Conservation (phyloP, 177 flowering plant genomes). For the Vitis hybrid region DNA sequence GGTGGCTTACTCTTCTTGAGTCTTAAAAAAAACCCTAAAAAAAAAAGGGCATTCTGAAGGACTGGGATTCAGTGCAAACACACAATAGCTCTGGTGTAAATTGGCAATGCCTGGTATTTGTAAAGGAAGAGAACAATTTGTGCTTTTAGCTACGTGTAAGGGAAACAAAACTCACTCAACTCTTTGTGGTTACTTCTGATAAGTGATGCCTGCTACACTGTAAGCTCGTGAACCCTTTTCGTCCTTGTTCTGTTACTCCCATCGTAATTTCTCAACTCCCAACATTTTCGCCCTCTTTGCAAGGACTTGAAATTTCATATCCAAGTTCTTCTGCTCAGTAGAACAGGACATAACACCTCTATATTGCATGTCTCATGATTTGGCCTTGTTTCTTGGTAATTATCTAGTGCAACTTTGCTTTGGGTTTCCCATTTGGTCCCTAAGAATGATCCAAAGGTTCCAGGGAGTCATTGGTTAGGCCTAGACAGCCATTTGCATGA, state of each 20-base stretch:
- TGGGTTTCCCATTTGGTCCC: no score
- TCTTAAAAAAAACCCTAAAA: constrained; percentile 4
- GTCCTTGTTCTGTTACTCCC: neutral
- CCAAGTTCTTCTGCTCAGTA: no score
- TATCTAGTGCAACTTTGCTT: no score
- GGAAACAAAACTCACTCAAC: neutral
- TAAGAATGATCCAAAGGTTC: no score
- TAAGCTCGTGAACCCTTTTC: neutral
- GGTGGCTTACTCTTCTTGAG: constrained; percentile 3
- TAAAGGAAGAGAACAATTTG: constrained; percentile 22
- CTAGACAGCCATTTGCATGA: no score
- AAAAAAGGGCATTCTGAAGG: constrained; percentile 11
- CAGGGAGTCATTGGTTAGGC: no score
- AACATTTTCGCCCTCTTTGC: neutral
- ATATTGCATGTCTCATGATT: no score
- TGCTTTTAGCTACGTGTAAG: constrained; percentile 6
- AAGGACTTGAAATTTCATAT: neutral
- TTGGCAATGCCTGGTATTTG: constrained; percentile 21
- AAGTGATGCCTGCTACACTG: constrained; percentile 7
- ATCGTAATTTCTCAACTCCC: no score
- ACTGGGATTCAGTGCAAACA: neutral
- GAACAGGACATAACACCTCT: no score
- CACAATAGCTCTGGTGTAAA: constrained; percentile 22
- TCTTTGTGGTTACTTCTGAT: constrained; percentile 1
- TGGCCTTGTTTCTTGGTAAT: no score